Evolutionary conservation across 345 rosid species (phyloP).

Genomic region (Anastatica hierochuntica): DNA sequence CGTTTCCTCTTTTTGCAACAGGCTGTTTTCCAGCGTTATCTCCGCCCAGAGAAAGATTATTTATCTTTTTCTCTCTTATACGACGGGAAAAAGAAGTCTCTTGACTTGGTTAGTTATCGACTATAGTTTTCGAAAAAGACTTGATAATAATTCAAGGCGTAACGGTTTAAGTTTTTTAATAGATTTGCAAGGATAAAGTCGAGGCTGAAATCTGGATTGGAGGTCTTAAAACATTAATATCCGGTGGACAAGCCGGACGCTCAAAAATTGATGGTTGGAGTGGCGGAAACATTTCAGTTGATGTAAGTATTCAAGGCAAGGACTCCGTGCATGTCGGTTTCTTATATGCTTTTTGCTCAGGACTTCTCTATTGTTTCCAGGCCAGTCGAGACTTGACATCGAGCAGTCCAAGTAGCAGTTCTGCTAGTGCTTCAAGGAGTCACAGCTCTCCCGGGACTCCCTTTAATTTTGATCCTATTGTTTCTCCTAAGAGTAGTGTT

Average conservation of each 20-base stretch:
- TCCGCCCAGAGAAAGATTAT: conserved; percentile 79
- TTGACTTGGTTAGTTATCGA: conserved; percentile 77
- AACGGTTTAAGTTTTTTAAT: conserved; percentile 26
- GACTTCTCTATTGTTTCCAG: conserved; percentile 32
- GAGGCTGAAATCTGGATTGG: conserved; percentile 93
- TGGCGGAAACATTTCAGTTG: conserved; percentile 74
- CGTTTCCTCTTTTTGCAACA: conserved; percentile 21
- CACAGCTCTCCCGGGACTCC: conserved; percentile 74
- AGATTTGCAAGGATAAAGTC: conserved; percentile 95
- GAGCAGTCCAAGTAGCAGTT: conserved; percentile 80
- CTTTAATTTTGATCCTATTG: conserved; percentile 37
- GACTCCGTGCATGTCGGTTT: not conserved
- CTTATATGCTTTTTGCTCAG: not conserved
- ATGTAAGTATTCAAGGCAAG: conserved; percentile 41
- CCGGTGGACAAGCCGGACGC: conserved; percentile 75
- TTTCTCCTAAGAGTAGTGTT: conserved; percentile 55
- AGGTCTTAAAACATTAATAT: conserved; percentile 60
- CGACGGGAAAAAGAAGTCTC: conserved; percentile 76
- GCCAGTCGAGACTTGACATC: conserved; percentile 79
- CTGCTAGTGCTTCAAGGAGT: conserved; percentile 55
- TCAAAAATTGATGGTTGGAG: conserved; percentile 96
- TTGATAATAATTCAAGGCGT: conserved; percentile 15
- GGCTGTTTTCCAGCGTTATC: conserved; percentile 85
- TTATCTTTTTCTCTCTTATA: conserved; percentile 84
- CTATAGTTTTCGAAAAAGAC: not conserved